Conservation (phyloP, 352 stramenopile genomes). For the Phytopythium ostracodes region DNA sequence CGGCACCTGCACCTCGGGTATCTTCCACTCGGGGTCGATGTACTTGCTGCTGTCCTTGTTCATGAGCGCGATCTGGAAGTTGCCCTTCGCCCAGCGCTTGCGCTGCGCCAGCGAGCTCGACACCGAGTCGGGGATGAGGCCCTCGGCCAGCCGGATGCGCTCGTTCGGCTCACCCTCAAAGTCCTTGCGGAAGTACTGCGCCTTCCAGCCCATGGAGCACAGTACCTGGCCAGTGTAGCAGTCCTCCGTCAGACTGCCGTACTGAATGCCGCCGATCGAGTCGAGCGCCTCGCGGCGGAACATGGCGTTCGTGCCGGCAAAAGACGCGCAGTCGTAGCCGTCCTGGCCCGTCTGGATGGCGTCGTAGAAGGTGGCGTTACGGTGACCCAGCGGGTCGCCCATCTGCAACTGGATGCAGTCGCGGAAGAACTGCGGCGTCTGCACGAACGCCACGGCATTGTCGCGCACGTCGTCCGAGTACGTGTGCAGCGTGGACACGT, state of each 20-base stretch:
- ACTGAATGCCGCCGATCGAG: constrained; percentile 84
- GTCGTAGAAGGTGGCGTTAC: constrained; percentile 86
- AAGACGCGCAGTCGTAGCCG: constrained; percentile 82
- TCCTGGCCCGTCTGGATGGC: constrained; percentile 84
- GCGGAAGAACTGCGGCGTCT: constrained; percentile 85
- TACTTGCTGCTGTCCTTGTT: constrained; percentile 78
- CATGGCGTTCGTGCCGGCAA: constrained; percentile 79
- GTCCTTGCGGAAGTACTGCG: constrained; percentile 86
- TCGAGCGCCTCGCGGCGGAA: constrained; percentile 84
- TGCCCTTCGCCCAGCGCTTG: constrained; percentile 81
- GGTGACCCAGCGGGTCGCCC: constrained; percentile 74
- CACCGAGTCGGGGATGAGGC: constrained; percentile 72
- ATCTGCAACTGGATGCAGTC: constrained; percentile 83
- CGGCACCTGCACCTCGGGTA: constrained; percentile 53
- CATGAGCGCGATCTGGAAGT: constrained; percentile 84
- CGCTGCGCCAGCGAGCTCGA: constrained; percentile 69
- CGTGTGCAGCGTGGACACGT: constrained; percentile 59
- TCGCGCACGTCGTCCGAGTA: constrained; percentile 79
- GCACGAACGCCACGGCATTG: constrained; percentile 77
- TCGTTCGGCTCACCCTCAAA: constrained; percentile 74
- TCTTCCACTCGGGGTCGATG: constrained; percentile 81
- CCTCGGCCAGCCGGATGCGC: constrained; percentile 76
- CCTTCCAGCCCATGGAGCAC: constrained; percentile 81
- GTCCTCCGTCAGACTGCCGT: constrained; percentile 85
- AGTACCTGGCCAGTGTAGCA: constrained; percentile 79